Evolutionary conservation across 2,329 filamentous ascomycete species (phyloP).

Genomic region (Xylaria sp.): DNA sequence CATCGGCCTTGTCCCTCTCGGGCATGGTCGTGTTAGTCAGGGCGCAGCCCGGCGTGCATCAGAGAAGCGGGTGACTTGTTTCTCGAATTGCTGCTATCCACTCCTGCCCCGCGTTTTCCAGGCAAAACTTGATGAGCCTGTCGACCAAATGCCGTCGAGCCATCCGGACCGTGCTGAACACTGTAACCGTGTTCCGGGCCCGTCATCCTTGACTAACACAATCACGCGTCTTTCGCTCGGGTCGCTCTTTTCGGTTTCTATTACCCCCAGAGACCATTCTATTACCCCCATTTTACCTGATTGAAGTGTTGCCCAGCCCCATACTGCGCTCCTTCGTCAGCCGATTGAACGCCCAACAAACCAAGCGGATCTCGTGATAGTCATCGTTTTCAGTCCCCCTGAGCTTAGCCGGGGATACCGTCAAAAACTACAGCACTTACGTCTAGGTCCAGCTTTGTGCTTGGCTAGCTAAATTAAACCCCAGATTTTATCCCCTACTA

Average conservation of each 20-base stretch:
- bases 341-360: slow-evolving; percentile 45
- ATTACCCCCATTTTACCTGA: slow-evolving; percentile 48
- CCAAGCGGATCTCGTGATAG: slow-evolving; percentile 43
- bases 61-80: slow-evolving; percentile 30
- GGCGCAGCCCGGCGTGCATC: slow-evolving; percentile 29
- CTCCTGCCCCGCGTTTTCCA: slow-evolving; percentile 30
- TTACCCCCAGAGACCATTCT: slow-evolving; percentile 40
- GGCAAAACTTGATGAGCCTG: neutral
- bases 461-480: slow-evolving; percentile 23
- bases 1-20: slow-evolving; percentile 31
- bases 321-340: slow-evolving; percentile 43
- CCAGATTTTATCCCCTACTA: slow-evolving; percentile 34
- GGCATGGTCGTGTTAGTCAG: slow-evolving; percentile 33
- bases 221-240: slow-evolving; percentile 19
- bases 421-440: neutral
- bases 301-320: slow-evolving; percentile 43
- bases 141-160: slow-evolving; percentile 25
- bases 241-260: slow-evolving; percentile 40
- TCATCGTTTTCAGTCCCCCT: slow-evolving; percentile 34
- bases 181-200: slow-evolving; percentile 32
- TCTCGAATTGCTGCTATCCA: slow-evolving; percentile 30
- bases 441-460: neutral
- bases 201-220: slow-evolving; percentile 38
- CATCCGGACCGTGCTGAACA: slow-evolving; percentile 32
- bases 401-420: slow-evolving; percentile 32